A percentile compares a stretch with the other conserved stretches of the same genome.
Conservation (phyloP, 176 grass and related monocot genomes). For the Aegilops speltoides region DNA sequence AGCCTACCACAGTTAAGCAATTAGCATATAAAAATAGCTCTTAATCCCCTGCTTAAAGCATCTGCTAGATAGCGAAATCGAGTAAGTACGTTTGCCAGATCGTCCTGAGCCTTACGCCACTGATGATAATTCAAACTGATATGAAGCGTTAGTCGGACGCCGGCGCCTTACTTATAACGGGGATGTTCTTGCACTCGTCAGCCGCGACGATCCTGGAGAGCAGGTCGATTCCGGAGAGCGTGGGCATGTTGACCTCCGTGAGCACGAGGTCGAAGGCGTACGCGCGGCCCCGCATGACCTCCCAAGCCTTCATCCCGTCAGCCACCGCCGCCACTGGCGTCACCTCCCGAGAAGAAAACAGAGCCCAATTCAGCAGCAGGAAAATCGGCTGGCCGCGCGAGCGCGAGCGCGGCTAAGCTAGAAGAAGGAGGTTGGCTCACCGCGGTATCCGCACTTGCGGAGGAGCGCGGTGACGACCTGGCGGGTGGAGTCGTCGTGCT, state of each 20-base stretch:
- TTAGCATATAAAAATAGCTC: background rate
- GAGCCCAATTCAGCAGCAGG: background rate
- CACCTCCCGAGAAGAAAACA: conserved; percentile 1
- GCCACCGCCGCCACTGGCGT: conserved; percentile 67
- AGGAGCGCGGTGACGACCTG: conserved; percentile 94
- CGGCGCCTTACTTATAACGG: conserved; percentile 80
- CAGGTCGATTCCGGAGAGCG: conserved; percentile 82
- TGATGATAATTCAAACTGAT: background rate
- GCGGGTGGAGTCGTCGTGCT: conserved; percentile 92
- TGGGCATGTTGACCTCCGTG: conserved; percentile 93
- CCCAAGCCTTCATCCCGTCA: conserved; percentile 93
- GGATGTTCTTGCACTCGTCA: conserved; percentile 87
- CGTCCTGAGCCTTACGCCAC: background rate
- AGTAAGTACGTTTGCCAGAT: background rate
- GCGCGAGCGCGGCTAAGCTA: background rate
- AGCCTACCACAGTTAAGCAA: background rate
- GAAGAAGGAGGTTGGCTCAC: background rate
- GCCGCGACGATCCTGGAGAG: conserved; percentile 68
- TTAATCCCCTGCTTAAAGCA: too few relatives aligned
- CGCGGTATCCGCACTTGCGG: conserved; percentile 94
- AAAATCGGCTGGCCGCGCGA: background rate
- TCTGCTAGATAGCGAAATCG: background rate
- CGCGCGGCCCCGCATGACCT: conserved; percentile 61
- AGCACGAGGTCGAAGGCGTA: conserved; percentile 93
- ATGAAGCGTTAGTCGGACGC: background rate